These are phyloP conservation scores for Monosporascus sp. DNA, from an alignment of 2,329 filamentous ascomycete genomes.

Conservation along the genomic window DNA sequence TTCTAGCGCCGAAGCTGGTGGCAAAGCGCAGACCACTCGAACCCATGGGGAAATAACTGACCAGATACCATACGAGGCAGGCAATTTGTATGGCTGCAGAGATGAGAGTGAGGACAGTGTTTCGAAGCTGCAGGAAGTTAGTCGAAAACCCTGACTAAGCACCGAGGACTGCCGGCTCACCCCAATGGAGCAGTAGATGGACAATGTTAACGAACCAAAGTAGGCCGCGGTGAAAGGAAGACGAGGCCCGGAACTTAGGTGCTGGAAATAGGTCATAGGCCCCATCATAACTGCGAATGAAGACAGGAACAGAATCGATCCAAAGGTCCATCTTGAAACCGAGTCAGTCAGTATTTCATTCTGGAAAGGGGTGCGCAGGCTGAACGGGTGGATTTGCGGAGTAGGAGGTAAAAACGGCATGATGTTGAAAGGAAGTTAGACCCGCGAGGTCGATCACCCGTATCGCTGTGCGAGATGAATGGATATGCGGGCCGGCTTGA, in stretches of 20 bases:
- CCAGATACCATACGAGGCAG: slow-evolving; percentile 84
- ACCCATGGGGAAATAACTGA: slow-evolving; percentile 98
- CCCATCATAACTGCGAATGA: slow-evolving; percentile 97
- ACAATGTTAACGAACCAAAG: slow-evolving; percentile 87
- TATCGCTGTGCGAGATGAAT: slow-evolving; percentile 19
- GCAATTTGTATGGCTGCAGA: slow-evolving; percentile 79
- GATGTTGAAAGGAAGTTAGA: slow-evolving; percentile 16
- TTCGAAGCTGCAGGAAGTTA: slow-evolving; percentile 61
- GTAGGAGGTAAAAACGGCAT: slow-evolving; percentile 3
- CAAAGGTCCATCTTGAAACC: slow-evolving; percentile 78
- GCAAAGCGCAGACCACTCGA: slow-evolving; percentile 81
- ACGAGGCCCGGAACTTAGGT: slow-evolving; percentile 78
- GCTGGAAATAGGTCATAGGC: slow-evolving; percentile 73
- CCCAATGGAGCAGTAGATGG: slow-evolving; percentile 86
- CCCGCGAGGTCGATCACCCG: slow-evolving; percentile 19
- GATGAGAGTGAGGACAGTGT: slow-evolving; percentile 77
- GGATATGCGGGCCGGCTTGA: slow-evolving; percentile 25
- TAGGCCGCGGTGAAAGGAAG: slow-evolving; percentile 92
- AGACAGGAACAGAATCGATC: slow-evolving; percentile 80
- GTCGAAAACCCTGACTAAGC: slow-evolving; percentile 1
- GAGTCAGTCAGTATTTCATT: slow-evolving; percentile 25
- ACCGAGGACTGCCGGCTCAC: slow-evolving; percentile 53
- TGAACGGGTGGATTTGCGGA: not conserved
- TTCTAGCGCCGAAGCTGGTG: slow-evolving; percentile 76
- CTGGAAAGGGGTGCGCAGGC: slow-evolving; percentile 3